Base-by-base conservation (phyloP, 2,329 filamentous ascomycete species). In the Zarea fungicola region DNA sequence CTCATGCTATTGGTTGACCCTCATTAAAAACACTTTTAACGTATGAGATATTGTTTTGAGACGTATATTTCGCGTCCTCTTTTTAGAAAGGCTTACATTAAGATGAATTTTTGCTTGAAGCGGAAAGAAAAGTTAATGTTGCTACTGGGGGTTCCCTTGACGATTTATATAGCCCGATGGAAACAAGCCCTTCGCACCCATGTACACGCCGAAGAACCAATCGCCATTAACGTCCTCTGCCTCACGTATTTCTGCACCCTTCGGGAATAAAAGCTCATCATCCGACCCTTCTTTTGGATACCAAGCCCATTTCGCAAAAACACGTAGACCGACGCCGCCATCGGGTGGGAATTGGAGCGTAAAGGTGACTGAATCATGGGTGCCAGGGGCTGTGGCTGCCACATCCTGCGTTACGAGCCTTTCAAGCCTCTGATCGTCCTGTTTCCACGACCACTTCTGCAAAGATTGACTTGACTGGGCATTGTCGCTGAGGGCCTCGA, bases 161-260 rank as follows among this genome's bases (percentile, higher is more conserved):
- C 82, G 60, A 55, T 71, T 72, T 22, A 90, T 87, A 73, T 92
- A 92, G 7, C 81, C 78, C 6, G 84, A 83, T 5, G 91, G 91
- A 62, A 96, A 95, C 55, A 96, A 59, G 0, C 89, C 91, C 57
- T 81, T 83, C 21, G 70, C 72, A 0, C 89, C 90, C 69, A 89
- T 90, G 72, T 95, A 96, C 23, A 83, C 82, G 0, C 92, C 92
- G 69, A 85, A 86, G 60, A 79, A 90, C 91, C 91, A 97, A 64
- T 96, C 90, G 16, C 85, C 87, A 63, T 96, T 96, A 41, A 95
- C 81, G 64, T 93, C 87, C 63, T 92, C 85, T 31, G 86, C 81
- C 69, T 97, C 92, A 6, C 77, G 76, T 13, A 97, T 79, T 65
- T 93, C 87, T 0, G 91, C 90, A 9, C 87, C 84, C 43, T 83